Percentiles rank a stretch among this genome's conserved stretches.
Evolutionary conservation across 1,284 basidiomycete genomes (phyloP).

Genomic region (Naganishia albida): DNA sequence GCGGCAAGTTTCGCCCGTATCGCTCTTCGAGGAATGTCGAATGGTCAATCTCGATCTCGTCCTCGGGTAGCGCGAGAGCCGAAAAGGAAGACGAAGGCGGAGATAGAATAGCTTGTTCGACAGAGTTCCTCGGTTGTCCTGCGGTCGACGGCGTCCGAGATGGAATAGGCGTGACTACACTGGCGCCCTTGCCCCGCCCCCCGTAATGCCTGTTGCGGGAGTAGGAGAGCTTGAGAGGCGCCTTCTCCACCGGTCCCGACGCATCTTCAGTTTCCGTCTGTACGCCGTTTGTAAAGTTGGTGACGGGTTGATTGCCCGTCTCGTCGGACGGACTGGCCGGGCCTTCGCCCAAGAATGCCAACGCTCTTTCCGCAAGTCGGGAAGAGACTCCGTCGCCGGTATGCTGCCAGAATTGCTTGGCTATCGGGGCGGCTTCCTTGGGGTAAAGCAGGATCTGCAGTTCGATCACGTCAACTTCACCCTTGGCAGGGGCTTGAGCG

Average conservation of each 20-base stretch:
- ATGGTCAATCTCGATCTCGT: constrained; percentile 56
- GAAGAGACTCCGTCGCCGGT: constrained; percentile 87
- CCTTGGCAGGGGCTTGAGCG: constrained; percentile 33
- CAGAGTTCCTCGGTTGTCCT: constrained; percentile 6
- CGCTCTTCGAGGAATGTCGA: constrained; percentile 79
- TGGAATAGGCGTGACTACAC: neutral
- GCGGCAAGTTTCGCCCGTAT: constrained; percentile 88
- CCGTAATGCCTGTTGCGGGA: constrained; percentile 64
- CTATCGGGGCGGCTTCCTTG: constrained; percentile 64
- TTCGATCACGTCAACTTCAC: constrained; percentile 56
- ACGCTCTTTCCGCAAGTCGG: constrained; percentile 78
- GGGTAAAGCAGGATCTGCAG: constrained; percentile 82
- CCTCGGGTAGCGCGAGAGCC: constrained; percentile 35
- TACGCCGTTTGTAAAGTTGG: constrained; percentile 22
- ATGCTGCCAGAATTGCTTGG: constrained; percentile 96
- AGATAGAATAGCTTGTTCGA: constrained; percentile 5
- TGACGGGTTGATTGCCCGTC: constrained; percentile 24
- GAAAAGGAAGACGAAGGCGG: neutral
- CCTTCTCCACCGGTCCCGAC: constrained; percentile 17
- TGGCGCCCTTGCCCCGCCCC: constrained; percentile 51
- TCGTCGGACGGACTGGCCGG: constrained; percentile 40
- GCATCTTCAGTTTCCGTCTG: constrained; percentile 48
- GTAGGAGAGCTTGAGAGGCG: constrained; percentile 48
- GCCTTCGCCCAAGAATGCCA: constrained; percentile 63
- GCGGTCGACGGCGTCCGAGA: constrained; percentile 20